Percentiles rank a stretch among this genome's conserved stretches.
Evolutionary conservation across 345 rosid genomes (phyloP).

Genomic region (Anacardium occidentale): DNA sequence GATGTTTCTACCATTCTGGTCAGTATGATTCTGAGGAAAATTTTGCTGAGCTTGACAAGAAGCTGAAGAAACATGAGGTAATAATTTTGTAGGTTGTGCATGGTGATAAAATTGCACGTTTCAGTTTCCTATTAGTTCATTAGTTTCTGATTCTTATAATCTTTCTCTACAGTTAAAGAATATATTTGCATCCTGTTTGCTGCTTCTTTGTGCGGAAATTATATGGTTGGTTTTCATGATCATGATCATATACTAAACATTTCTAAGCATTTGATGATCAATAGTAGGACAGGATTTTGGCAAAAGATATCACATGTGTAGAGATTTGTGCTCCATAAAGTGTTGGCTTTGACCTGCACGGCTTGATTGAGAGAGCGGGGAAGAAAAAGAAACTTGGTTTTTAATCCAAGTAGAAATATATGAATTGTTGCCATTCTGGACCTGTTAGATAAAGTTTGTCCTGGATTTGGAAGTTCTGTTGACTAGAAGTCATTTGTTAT

Average conservation of each 20-base stretch:
- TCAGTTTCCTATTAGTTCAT: slow-evolving; percentile 12
- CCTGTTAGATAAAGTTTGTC: not conserved
- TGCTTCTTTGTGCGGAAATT: not conserved
- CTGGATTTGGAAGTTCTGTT: not conserved
- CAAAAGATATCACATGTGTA: not conserved
- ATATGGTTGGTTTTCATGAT: not conserved
- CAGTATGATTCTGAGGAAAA: slow-evolving; percentile 85
- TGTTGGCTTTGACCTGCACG: not conserved
- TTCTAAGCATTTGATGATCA: not conserved
- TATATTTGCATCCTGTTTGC: not conserved
- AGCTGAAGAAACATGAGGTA: slow-evolving; percentile 91
- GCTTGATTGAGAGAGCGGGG: not conserved
- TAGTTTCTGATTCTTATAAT: slow-evolving; percentile 1
- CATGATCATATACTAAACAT: not conserved
- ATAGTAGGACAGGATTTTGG: not conserved
- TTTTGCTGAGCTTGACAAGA: slow-evolving; percentile 74
- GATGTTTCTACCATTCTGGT: slow-evolving; percentile 98
- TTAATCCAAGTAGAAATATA: not conserved
- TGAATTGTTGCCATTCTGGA: not conserved
- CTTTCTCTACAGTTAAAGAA: not conserved
- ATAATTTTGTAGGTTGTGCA: slow-evolving; percentile 5
- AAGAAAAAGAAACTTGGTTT: not conserved
- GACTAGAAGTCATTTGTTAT: not conserved
- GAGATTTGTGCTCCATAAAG: not conserved
- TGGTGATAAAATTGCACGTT: not conserved